A percentile compares a stretch with the other conserved stretches of the same genome.
Conservation (phyloP, 495 filamentous ascomycete species). For the Podospora pseudocomata region DNA sequence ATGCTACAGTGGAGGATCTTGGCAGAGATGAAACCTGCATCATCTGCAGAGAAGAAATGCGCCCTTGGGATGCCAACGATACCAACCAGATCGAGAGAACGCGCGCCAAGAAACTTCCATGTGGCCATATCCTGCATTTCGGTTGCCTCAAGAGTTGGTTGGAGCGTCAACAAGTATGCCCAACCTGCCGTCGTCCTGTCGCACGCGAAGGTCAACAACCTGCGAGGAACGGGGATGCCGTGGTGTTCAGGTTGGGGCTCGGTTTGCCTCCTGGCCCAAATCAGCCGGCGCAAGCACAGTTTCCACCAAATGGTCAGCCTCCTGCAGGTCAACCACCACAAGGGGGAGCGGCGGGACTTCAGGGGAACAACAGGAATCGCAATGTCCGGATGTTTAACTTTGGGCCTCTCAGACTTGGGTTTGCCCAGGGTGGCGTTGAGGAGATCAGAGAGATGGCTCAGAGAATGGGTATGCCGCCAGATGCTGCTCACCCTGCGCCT, state of each 20-base stretch:
- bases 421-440: slow-evolving; percentile 49
- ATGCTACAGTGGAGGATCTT: slow-evolving; percentile 86
- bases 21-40: slow-evolving; percentile 88
- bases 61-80: slow-evolving; percentile 57
- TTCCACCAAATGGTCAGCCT: slow-evolving; percentile 29
- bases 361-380: slow-evolving; percentile 28
- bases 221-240: slow-evolving; percentile 28
- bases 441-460: slow-evolving; percentile 48
- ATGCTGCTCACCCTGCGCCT: slow-evolving; percentile 16
- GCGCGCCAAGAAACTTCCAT: slow-evolving; percentile 91
- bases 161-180: slow-evolving; percentile 96
- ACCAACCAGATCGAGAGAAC: slow-evolving; percentile 65
- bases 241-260: slow-evolving; percentile 31
- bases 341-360: slow-evolving; percentile 41
- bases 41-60: slow-evolving; percentile 96
- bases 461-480: slow-evolving; percentile 33
- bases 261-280: slow-evolving; percentile 32
- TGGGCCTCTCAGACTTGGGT: slow-evolving; percentile 57
- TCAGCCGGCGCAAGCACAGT: slow-evolving; percentile 23
- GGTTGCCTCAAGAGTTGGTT: slow-evolving; percentile 94
- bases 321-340: slow-evolving; percentile 61
- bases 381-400: slow-evolving; percentile 55
- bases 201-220: slow-evolving; percentile 38
- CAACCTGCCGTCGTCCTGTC: slow-evolving; percentile 86
- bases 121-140: slow-evolving; percentile 92